These are phyloP conservation scores for Penicillium crystallinum DNA, from an alignment of 495 filamentous ascomycete species.

Conservation along the genomic window DNA sequence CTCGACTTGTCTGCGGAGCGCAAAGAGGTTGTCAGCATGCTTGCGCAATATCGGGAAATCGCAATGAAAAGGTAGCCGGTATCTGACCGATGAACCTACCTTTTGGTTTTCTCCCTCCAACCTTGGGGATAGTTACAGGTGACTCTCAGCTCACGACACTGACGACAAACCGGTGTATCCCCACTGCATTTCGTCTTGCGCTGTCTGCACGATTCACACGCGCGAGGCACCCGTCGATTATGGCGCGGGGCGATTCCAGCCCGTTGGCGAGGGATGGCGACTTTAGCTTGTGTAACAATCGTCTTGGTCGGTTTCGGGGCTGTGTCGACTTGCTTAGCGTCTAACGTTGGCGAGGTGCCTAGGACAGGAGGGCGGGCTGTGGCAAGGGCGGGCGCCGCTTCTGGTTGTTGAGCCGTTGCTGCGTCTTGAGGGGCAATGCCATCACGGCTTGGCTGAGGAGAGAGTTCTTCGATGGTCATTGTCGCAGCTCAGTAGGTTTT, in stretches of 20 bases:
- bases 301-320: conserved; percentile 13
- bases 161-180: conserved; percentile 51
- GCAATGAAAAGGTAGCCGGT: conserved; percentile 2
- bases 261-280: conserved; percentile 45
- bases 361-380: conserved; percentile 9
- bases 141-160: conserved; percentile 50
- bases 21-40: conserved; percentile 1
- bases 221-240: conserved; percentile 45
- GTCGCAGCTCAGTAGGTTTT: conserved; percentile 3
- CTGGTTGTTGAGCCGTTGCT: not conserved
- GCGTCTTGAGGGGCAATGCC: not conserved
- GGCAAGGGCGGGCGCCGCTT: conserved; percentile 9
- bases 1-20: conserved; percentile 33
- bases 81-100: conserved; percentile 26
- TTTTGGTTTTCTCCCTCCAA: conserved; percentile 54
- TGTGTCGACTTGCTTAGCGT: not conserved
- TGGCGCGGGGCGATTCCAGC: conserved; percentile 29
- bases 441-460: not conserved
- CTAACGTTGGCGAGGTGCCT: conserved; percentile 6
- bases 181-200: conserved; percentile 63
- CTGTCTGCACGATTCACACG: conserved; percentile 69
- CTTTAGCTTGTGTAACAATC: conserved; percentile 29
- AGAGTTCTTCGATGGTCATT: conserved; percentile 18
- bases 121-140: conserved; percentile 51
- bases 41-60: not conserved